A percentile compares a stretch with the other conserved stretches of the same genome.
Evolutionary conservation across 2,329 filamentous ascomycete species (phyloP).

Genomic region (Arthrobotrys sphaeroides): DNA sequence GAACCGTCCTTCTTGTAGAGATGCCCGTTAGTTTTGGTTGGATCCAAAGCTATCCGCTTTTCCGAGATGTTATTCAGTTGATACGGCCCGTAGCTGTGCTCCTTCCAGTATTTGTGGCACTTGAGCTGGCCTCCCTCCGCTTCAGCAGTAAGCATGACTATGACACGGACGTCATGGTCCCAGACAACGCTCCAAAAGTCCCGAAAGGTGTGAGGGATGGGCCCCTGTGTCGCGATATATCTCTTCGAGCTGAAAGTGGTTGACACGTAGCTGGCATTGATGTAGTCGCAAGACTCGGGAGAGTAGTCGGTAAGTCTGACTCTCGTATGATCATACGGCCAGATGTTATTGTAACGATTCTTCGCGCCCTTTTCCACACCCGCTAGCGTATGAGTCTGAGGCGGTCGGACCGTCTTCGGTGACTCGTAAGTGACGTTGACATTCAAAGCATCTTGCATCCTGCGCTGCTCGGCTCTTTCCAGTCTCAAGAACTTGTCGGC

Average conservation of each 20-base stretch:
- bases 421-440: constrained; percentile 69
- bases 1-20: constrained; percentile 57
- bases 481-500: constrained; percentile 85
- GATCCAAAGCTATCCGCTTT: constrained; percentile 79
- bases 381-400: constrained; percentile 66
- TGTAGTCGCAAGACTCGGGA: constrained; percentile 82
- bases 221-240: constrained; percentile 95
- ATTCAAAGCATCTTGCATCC: constrained; percentile 86
- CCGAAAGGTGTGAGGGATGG: constrained; percentile 88
- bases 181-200: constrained; percentile 98
- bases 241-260: constrained; percentile 83
- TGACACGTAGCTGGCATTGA: constrained; percentile 90
- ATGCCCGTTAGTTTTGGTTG: constrained; percentile 61
- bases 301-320: constrained; percentile 78
- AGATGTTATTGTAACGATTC: constrained; percentile 97
- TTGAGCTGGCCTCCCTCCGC: constrained; percentile 92
- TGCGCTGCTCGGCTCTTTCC: constrained; percentile 83
- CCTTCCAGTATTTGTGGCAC: constrained; percentile 92
- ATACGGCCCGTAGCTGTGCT: constrained; percentile 78
- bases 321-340: constrained; percentile 92
- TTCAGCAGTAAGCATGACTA: constrained; percentile 96
- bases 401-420: constrained; percentile 68
- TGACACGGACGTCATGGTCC: constrained; percentile 93
- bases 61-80: constrained; percentile 81
- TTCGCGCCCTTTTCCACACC: constrained; percentile 94